phyloP scores from a whole-genome alignment of 805 yeast species.

The Saturnispora bothae region DNA sequence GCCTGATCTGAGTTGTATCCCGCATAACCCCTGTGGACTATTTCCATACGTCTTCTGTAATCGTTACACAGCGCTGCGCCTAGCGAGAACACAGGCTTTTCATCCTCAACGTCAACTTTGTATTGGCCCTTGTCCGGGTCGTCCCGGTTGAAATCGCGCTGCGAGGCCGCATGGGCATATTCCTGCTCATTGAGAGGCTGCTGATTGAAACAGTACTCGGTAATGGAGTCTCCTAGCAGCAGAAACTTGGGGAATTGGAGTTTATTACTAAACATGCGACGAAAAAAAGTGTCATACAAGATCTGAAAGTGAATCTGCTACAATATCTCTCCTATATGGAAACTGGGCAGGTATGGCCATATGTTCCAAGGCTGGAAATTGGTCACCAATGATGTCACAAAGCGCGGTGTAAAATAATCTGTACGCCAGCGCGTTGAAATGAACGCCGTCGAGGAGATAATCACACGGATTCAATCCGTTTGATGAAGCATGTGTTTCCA shows the following conservation, averaged over 20 bases:
- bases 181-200: slow-evolving; percentile 9
- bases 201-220: slow-evolving; percentile 21
- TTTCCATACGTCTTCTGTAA: slow-evolving; percentile 53
- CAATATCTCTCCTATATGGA: slow-evolving; percentile 8
- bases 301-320: slow-evolving; percentile 3
- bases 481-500: neutral
- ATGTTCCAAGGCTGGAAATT: slow-evolving; percentile 1
- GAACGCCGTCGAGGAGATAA: slow-evolving; percentile 33
- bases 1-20: slow-evolving; percentile 44
- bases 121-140: slow-evolving; percentile 5
- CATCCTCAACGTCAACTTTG: neutral
- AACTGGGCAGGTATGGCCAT: slow-evolving; percentile 5
- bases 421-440: slow-evolving; percentile 30
- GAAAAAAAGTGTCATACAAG: neutral
- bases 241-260: slow-evolving; percentile 15
- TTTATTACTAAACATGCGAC: neutral
- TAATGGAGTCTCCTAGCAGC: slow-evolving; percentile 28
- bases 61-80: slow-evolving; percentile 21
- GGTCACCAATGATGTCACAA: slow-evolving; percentile 11
- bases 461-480: slow-evolving; percentile 8
- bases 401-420: slow-evolving; percentile 27
- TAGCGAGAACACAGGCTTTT: slow-evolving; percentile 16
- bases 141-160: neutral
- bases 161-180: neutral
- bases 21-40: slow-evolving; percentile 60